These are phyloP conservation scores for Plenodomus biglobosus DNA, from an alignment of 2,329 filamentous ascomycete genomes.

Conservation along the genomic window DNA sequence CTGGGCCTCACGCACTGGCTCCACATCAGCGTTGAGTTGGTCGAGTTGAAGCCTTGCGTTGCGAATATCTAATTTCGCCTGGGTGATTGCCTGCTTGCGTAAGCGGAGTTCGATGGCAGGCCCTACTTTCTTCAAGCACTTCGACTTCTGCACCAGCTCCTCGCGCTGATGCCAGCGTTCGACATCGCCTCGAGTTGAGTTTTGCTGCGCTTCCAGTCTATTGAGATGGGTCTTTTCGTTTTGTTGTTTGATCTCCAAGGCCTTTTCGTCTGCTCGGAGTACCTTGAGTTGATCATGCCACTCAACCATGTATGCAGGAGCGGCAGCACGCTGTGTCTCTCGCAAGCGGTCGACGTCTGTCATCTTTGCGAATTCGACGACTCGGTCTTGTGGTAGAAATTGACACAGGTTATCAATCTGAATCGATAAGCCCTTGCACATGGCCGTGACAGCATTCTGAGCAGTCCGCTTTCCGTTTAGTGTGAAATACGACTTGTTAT, in stretches of 20 bases:
- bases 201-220: constrained; percentile 72
- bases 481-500: constrained; percentile 77
- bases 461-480: constrained; percentile 66
- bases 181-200: constrained; percentile 75
- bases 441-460: constrained; percentile 65
- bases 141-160: constrained; percentile 63
- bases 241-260: constrained; percentile 59
- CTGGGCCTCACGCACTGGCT: constrained; percentile 70
- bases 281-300: constrained; percentile 76
- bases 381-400: constrained; percentile 93
- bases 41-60: constrained; percentile 60
- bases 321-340: constrained; percentile 86
- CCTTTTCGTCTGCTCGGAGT: constrained; percentile 69
- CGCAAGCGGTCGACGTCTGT: constrained; percentile 78
- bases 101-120: constrained; percentile 67
- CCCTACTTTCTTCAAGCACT: constrained; percentile 65
- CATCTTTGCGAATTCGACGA: constrained; percentile 87
- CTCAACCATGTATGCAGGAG: constrained; percentile 74
- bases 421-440: constrained; percentile 75
- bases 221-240: constrained; percentile 64
- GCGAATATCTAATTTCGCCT: constrained; percentile 59
- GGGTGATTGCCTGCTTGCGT: constrained; percentile 51
- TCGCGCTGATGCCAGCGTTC: constrained; percentile 77
- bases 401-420: constrained; percentile 98
- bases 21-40: constrained; percentile 61